phyloP scores from a whole-genome alignment of 2,329 filamentous ascomycete species.

The Mollisiaceae sp. region DNA sequence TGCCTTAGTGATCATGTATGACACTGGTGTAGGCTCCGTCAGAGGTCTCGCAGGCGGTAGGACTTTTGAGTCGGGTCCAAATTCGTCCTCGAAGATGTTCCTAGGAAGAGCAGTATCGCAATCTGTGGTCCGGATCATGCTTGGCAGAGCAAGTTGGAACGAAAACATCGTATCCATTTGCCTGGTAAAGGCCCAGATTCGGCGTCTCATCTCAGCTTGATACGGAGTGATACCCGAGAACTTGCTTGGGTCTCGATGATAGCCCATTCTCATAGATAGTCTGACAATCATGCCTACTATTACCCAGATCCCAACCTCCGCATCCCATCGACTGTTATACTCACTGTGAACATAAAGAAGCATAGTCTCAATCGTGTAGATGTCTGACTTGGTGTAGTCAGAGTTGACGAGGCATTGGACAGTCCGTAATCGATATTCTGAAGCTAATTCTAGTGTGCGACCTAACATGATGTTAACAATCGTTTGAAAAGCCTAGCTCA shows the following conservation, averaged over 20 bases:
- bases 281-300: slow-evolving; percentile 59
- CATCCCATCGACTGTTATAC: slow-evolving; percentile 74
- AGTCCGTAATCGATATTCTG: slow-evolving; percentile 71
- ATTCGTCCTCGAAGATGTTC: slow-evolving; percentile 83
- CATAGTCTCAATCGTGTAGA: slow-evolving; percentile 79
- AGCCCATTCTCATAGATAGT: slow-evolving; percentile 58
- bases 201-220: slow-evolving; percentile 76
- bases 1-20: slow-evolving; percentile 77
- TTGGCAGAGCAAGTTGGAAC: slow-evolving; percentile 65
- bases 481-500: not conserved
- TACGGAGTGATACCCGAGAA: slow-evolving; percentile 75
- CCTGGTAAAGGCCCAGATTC: slow-evolving; percentile 72
- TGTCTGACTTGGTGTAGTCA: slow-evolving; percentile 77
- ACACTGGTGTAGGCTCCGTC: slow-evolving; percentile 75
- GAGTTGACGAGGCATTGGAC: slow-evolving; percentile 78
- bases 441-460: slow-evolving; percentile 60
- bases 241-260: slow-evolving; percentile 78
- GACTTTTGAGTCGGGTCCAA: slow-evolving; percentile 69
- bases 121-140: slow-evolving; percentile 75
- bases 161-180: slow-evolving; percentile 80
- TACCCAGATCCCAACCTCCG: slow-evolving; percentile 60
- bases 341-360: slow-evolving; percentile 78
- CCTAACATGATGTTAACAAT: slow-evolving; percentile 30
- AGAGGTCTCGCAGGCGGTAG: slow-evolving; percentile 70
- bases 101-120: slow-evolving; percentile 77